Evolutionary conservation across 176 grass and related monocot genomes (phyloP).

Genomic region (Ampelocalamus luodianensis): DNA sequence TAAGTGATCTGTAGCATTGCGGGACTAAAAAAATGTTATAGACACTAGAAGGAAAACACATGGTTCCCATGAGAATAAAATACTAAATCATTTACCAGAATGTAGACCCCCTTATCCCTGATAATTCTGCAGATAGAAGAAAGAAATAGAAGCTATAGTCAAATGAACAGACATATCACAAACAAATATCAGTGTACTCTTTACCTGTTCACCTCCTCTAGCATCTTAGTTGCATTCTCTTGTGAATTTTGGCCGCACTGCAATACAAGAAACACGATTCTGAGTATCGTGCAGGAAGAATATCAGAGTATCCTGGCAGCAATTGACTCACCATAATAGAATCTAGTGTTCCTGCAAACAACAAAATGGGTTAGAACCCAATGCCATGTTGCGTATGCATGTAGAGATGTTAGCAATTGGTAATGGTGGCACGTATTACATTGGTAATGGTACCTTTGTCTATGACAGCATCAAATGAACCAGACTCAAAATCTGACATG

Average conservation of each 20-base stretch:
- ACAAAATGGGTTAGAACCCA: constrained; percentile 34
- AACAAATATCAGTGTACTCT: constrained; percentile 1
- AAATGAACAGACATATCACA: constrained; percentile 24
- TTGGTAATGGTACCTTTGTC: constrained; percentile 73
- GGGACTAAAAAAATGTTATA: too few relatives aligned
- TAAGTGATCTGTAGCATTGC: constrained; percentile 77
- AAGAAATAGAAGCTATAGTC: constrained; percentile 33
- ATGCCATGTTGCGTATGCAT: background rate
- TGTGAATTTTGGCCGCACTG: constrained; percentile 87
- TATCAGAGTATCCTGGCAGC: constrained; percentile 36
- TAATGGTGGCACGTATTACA: constrained; percentile 25
- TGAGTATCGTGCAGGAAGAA: constrained; percentile 50
- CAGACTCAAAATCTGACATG: constrained; percentile 70
- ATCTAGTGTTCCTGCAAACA: constrained; percentile 92
- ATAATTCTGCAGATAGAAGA: constrained; percentile 62
- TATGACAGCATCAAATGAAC: constrained; percentile 88
- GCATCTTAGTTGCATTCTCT: constrained; percentile 75
- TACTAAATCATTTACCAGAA: constrained; percentile 69
- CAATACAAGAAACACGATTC: constrained; percentile 42
- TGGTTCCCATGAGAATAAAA: constrained; percentile 9
- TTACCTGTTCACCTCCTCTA: constrained; percentile 85
- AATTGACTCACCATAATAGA: constrained; percentile 87
- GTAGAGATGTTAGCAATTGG: constrained; percentile 26
- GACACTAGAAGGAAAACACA: background rate
- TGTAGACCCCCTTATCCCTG: constrained; percentile 80